phyloP scores from a whole-genome alignment of 768 basidiomycete species.

The Mycena filopes region DNA sequence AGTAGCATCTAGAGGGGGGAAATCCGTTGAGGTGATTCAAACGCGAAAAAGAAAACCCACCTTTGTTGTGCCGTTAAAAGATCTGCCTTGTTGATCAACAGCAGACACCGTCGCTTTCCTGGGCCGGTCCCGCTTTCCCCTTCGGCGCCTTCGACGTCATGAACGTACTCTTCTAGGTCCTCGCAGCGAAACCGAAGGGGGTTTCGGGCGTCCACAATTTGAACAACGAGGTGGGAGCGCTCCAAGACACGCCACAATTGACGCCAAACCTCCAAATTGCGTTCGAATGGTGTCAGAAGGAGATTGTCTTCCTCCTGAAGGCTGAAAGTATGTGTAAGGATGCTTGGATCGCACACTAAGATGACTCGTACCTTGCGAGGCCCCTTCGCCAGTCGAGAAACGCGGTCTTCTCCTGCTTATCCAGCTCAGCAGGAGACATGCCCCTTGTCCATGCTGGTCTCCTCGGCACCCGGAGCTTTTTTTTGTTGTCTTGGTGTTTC shows the following conservation, averaged over 20 bases:
- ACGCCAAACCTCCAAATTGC: slow-evolving; percentile 98
- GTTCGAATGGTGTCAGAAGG: slow-evolving; percentile 95
- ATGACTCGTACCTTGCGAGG: slow-evolving; percentile 76
- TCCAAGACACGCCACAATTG: slow-evolving; percentile 98
- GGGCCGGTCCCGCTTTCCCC: slow-evolving; percentile 82
- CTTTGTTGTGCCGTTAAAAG: slow-evolving; percentile 88
- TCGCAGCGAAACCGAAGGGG: slow-evolving; percentile 93
- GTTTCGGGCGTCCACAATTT: slow-evolving; percentile 97
- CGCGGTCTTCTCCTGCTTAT: slow-evolving; percentile 87
- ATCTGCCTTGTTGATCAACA: slow-evolving; percentile 97
- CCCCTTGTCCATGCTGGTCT: slow-evolving; percentile 89
- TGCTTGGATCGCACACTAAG: background rate
- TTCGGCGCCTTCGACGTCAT: slow-evolving; percentile 84
- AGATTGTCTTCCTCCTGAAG: slow-evolving; percentile 89
- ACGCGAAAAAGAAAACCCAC: slow-evolving; percentile 48
- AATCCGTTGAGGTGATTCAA: background rate
- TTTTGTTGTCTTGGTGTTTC: slow-evolving; percentile 79
- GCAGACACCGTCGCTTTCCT: slow-evolving; percentile 76
- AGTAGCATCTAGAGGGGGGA: slow-evolving; percentile 65
- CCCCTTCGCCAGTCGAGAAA: slow-evolving; percentile 95
- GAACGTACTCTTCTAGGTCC: slow-evolving; percentile 88
- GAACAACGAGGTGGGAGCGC: slow-evolving; percentile 92
- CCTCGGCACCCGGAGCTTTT: slow-evolving; percentile 86
- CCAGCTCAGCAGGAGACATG: slow-evolving; percentile 82
- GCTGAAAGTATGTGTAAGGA: slow-evolving; percentile 51